Evolutionary conservation across 2,329 filamentous ascomycete species (phyloP), one percentile per base, ranked within the genome.

Genomic region (Tolypocladium inflatum): DNA sequence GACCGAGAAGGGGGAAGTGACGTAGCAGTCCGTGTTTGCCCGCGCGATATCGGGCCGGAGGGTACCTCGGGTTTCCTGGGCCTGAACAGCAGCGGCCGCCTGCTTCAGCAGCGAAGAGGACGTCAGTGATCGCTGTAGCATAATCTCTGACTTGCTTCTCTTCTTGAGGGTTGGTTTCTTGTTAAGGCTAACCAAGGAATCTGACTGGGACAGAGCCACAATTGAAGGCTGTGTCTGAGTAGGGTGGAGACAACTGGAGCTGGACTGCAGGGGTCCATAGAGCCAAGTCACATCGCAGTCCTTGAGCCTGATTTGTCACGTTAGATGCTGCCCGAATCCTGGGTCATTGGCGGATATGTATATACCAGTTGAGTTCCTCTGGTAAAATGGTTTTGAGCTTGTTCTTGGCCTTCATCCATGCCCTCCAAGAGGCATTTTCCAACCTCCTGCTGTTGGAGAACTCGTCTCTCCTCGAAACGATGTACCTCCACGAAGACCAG

Each of bases 221-320:
- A 76, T 80, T 63, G 61, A 68, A 30, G 68, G 67, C 42, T 76
- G 74, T 3, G 73, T 74, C 56, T 75, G 72, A 7, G 76, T 67
- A 66, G 78, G 60, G 58, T 83, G 78, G 13, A 83, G 69, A 30
- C 79, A 82, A 57, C 79, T 82, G 4, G 79, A 77, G 23, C 87
- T 86, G 1, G 87, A 88, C 70, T 96, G 93, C 54, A 97, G 74
- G 15, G 93, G 93, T 0, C 93, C 93, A 68, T 97, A 99, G 1
- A 97, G 79, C 94, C 93, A 97, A 51, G 93, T 97, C 38, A 97
- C 91, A 72, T 99, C 93, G 71, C 89, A 94, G 67, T 97, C 94
- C 71, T 97, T 99, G 4, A 33, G 33, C 33, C 33, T 33, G 33
- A 33, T 33, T 33, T 33, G 33, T 4, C 33, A 33, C 33, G 5